phyloP scores from a whole-genome alignment of 441 rosid genomes.

The Macaranga tanarius region DNA sequence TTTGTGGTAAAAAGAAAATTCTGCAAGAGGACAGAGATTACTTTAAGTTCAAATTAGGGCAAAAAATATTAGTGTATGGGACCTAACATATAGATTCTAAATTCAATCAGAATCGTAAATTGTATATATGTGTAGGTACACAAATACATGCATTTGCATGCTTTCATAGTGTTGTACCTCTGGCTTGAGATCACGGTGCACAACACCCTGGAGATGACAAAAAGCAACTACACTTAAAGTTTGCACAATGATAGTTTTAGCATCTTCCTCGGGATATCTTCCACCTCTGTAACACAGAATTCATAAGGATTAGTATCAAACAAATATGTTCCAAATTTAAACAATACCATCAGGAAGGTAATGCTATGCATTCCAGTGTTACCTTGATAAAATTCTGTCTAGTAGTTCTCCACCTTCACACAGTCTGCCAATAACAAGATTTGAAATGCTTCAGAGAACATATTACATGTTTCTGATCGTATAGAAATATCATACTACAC shows the following conservation, averaged over 20 bases:
- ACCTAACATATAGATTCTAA: background rate
- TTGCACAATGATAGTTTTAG: constrained; percentile 74
- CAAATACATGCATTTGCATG: background rate
- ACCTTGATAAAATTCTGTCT: constrained; percentile 92
- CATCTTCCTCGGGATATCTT: constrained; percentile 78
- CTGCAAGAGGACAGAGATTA: constrained; percentile 38
- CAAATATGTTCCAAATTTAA: constrained; percentile 27
- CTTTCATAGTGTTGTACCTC: constrained; percentile 51
- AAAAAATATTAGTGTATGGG: background rate
- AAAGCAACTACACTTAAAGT: constrained; percentile 75
- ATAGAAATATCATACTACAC: too few species aligned
- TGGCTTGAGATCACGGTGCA: constrained; percentile 94
- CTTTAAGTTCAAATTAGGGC: background rate
- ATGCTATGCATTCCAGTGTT: constrained; percentile 2
- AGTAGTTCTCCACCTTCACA: constrained; percentile 96
- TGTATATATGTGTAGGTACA: background rate
- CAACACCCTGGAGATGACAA: constrained; percentile 98
- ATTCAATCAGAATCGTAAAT: background rate
- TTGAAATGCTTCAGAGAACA: constrained; percentile 9
- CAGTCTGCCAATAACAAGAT: constrained; percentile 51
- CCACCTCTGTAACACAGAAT: constrained; percentile 63
- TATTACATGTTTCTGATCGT: background rate
- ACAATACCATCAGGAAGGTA: constrained; percentile 47
- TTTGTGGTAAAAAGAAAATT: constrained; percentile 82
- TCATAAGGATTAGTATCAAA: background rate